phyloP scores from a whole-genome alignment of 352 stramenopile species.

The Phytophthora pini region DNA sequence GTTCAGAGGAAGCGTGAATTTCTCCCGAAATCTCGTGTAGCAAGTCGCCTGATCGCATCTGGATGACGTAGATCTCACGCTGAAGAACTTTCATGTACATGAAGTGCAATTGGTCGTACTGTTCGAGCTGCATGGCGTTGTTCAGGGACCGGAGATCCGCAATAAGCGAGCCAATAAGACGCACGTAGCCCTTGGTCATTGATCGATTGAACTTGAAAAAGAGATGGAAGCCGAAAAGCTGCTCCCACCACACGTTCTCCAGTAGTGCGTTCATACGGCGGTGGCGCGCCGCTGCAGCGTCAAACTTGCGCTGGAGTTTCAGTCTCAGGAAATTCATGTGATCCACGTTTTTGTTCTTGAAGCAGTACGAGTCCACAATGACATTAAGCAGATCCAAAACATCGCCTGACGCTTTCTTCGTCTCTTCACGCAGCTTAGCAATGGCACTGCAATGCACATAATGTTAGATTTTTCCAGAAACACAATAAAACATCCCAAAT shows the following conservation, averaged over 20 bases:
- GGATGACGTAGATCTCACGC: conserved; percentile 83
- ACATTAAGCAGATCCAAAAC: conserved; percentile 81
- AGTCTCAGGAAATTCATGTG: conserved; percentile 84
- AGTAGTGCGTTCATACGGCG: conserved; percentile 66
- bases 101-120: conserved; percentile 77
- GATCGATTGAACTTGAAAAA: conserved; percentile 78
- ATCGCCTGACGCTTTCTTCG: conserved; percentile 51
- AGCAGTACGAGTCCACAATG: conserved; percentile 87
- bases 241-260: conserved; percentile 85
- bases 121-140: conserved; percentile 82
- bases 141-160: conserved; percentile 75
- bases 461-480: too few relatives aligned
- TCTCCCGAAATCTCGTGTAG: conserved; percentile 74
- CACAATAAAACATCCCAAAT: too few relatives aligned
- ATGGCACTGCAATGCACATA: conserved; percentile 49
- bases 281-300: conserved; percentile 51
- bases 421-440: conserved; percentile 57
- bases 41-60: conserved; percentile 66
- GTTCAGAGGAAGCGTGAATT: conserved; percentile 55
- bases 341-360: conserved; percentile 88
- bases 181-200: conserved; percentile 72
- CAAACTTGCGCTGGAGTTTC: conserved; percentile 80
- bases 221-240: conserved; percentile 73
- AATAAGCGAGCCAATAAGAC: conserved; percentile 68
- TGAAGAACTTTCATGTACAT: conserved; percentile 83